Base-by-base conservation (phyloP, 2,329 filamentous ascomycete species). In the Pseudopithomyces chartarum region DNA sequence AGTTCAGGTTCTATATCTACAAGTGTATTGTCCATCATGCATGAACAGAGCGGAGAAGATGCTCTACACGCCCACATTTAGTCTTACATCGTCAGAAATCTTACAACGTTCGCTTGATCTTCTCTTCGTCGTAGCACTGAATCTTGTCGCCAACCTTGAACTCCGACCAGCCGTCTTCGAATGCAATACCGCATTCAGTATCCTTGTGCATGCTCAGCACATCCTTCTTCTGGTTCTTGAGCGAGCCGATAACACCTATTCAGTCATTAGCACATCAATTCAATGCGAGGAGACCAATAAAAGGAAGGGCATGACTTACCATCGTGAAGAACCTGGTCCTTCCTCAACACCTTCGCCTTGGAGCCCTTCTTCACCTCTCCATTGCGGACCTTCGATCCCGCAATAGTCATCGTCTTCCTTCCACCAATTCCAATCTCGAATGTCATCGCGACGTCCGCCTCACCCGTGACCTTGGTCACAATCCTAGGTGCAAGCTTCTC, bases 211-310 rank as follows among this genome's bases (percentile, higher is more conserved):
- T 95, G 32, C 70, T 97, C 91, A 44, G 82, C 81, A 29, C 90
- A 63, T 97, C 91, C 74, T 96, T 96, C 83, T 98, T 97, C 74
- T 90, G 87, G 69, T 96, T 90, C 79, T 95, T 97, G 56, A 99
- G 85, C 1, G 91, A 91, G 17, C 86, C 84, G 42, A 98, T 85
- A 50, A 83, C 84, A 63, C 93, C 94, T 97, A 56, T 55, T 7
- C 15, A 43, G 2, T 44, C 22, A 20, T 57, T 20, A 62, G 62
- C 57, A 63, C 54, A 36, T 32, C 38, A 10, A n/a, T 40, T 5
- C 38, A 29, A 0, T 20, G 13, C 19, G 4, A 12, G 15, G 10
- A 22, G 23, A 26, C 19, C 10, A 11, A 15, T 2, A n/a, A 10
- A 12, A 15, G 12, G 46, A 20, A 59, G 8, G 17, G 22, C 3